Evolutionary conservation across 2,329 filamentous ascomycete genomes (phyloP).

Genomic region (Exophiala sideris): DNA sequence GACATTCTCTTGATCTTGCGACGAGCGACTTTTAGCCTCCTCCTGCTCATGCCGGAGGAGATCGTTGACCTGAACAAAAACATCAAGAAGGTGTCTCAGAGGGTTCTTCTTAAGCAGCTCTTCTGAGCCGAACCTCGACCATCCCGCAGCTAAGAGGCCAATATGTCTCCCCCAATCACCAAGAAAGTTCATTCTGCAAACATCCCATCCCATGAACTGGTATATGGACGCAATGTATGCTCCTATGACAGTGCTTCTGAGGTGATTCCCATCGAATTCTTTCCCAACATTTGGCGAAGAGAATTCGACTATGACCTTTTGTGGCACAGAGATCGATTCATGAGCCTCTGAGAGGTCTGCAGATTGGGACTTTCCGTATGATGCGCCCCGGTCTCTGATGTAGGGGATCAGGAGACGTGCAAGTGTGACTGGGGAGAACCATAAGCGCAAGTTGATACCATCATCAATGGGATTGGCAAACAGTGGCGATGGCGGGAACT

Average conservation of each 20-base stretch:
- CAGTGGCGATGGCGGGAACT: slow-evolving; percentile 70
- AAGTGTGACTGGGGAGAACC: slow-evolving; percentile 69
- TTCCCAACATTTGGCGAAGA: slow-evolving; percentile 85
- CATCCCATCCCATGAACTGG: slow-evolving; percentile 66
- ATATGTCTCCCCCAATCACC: slow-evolving; percentile 66
- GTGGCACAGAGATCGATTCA: slow-evolving; percentile 56
- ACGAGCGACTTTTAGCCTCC: slow-evolving; percentile 51
- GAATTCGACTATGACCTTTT: slow-evolving; percentile 75
- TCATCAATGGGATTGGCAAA: slow-evolving; percentile 66
- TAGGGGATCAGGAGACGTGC: slow-evolving; percentile 64
- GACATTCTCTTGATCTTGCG: slow-evolving; percentile 31
- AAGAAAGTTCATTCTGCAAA: slow-evolving; percentile 69
- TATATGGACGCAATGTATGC: slow-evolving; percentile 70
- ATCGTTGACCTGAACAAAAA: slow-evolving; percentile 71
- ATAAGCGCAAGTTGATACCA: slow-evolving; percentile 73
- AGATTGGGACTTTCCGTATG: slow-evolving; percentile 63
- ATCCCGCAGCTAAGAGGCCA: slow-evolving; percentile 68
- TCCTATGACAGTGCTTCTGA: slow-evolving; percentile 73
- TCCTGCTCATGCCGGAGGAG: slow-evolving; percentile 56
- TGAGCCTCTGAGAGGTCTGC: slow-evolving; percentile 60
- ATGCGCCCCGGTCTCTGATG: slow-evolving; percentile 59
- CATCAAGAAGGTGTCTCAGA: slow-evolving; percentile 76
- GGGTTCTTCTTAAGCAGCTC: slow-evolving; percentile 68
- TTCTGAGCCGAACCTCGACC: slow-evolving; percentile 71
- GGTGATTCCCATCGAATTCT: slow-evolving; percentile 71